phyloP scores from a whole-genome alignment of 179 eudicot species.

The Silene coronaria region DNA sequence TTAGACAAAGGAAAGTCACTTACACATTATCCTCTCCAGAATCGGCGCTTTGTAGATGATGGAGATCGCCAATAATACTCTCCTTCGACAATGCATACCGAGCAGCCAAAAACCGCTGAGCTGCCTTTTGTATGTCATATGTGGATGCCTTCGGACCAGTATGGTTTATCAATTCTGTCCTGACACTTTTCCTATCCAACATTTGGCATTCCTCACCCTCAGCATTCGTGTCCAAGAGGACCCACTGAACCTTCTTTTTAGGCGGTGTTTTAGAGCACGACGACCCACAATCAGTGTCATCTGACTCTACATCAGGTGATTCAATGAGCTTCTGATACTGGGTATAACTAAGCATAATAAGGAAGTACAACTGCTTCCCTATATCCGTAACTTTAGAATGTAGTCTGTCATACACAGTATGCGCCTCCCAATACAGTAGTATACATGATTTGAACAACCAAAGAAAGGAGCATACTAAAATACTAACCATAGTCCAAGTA shows the following conservation, averaged over 20 bases:
- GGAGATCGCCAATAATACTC: background rate
- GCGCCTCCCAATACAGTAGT: slow-evolving; percentile 6
- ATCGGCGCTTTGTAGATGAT: background rate
- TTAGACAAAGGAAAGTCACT: no score
- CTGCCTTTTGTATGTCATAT: background rate
- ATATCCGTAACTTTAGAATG: background rate
- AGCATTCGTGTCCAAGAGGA: no score
- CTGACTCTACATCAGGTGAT: background rate
- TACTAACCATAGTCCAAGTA: background rate
- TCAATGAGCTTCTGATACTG: background rate
- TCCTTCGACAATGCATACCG: background rate
- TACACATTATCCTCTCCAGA: background rate
- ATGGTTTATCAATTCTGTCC: background rate
- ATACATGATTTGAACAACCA: slow-evolving; percentile 18
- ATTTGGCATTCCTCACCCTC: background rate
- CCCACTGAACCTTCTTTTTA: background rate
- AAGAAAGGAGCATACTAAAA: background rate
- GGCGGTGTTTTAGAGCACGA: background rate
- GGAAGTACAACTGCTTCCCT: slow-evolving; percentile 14
- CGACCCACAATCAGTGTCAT: background rate
- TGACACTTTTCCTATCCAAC: background rate
- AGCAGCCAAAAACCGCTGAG: no score
- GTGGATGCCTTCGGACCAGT: background rate
- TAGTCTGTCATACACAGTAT: slow-evolving; percentile 4
- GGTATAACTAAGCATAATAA: background rate